These are phyloP conservation scores for Phytophthora agathidicida DNA, from an alignment of 352 stramenopile genomes.

Conservation along the genomic window DNA sequence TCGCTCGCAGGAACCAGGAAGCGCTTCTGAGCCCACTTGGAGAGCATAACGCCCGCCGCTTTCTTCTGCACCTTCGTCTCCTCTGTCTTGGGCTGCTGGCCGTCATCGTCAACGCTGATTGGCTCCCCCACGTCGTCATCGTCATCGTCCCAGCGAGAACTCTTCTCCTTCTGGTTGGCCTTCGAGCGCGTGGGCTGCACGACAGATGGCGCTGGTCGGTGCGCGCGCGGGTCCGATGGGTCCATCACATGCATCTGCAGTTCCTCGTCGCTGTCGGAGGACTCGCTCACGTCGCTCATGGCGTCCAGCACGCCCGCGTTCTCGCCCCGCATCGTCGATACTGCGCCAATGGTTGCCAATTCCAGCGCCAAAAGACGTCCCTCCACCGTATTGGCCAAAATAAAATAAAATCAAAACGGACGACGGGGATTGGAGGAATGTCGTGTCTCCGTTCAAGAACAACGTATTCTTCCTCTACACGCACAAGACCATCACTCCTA, in stretches of 20 bases:
- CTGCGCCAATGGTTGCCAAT: constrained; percentile 22
- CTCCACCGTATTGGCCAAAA: constrained; percentile 17
- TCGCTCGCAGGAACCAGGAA: constrained; percentile 68
- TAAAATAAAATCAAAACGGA: background rate
- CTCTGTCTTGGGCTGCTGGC: no score
- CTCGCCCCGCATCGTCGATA: constrained; percentile 36
- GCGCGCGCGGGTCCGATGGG: constrained; percentile 74
- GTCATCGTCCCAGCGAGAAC: constrained; percentile 71
- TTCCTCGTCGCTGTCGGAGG: constrained; percentile 52
- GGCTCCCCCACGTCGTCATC: constrained; percentile 56
- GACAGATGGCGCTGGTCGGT: constrained; percentile 34
- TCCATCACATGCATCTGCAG: constrained; percentile 74
- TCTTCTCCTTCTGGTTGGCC: constrained; percentile 26
- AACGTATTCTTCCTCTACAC: constrained; percentile 3
- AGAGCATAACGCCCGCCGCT: constrained; percentile 50
- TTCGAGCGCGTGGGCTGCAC: constrained; percentile 42
- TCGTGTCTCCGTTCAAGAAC: background rate
- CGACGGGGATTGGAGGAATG: constrained; percentile 15
- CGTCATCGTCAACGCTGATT: constrained; percentile 32
- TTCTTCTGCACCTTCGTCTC: background rate
- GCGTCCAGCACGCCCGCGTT: constrained; percentile 42
- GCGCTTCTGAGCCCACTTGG: constrained; percentile 72
- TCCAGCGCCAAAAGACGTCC: background rate
- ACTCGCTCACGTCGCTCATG: constrained; percentile 38
- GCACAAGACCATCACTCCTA: constrained; percentile 9